phyloP scores from a whole-genome alignment of 768 basidiomycete genomes.

The Termitomyces sp. region DNA sequence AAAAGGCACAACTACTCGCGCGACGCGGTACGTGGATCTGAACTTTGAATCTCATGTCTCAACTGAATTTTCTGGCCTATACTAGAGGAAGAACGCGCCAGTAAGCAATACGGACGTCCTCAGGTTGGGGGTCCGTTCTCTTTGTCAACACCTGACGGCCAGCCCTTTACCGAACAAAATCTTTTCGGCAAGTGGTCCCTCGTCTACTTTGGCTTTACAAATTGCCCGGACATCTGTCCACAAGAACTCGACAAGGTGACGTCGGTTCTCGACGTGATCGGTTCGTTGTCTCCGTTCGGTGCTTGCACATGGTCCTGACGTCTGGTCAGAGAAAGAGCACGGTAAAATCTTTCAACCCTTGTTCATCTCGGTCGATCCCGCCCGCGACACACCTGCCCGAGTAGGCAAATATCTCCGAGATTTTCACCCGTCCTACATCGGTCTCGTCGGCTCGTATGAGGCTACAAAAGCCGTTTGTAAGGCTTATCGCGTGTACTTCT shows the following conservation, averaged over 20 bases:
- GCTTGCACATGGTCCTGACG: not conserved
- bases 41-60: not conserved
- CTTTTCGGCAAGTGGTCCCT: constrained; percentile 88
- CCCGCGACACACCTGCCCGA: constrained; percentile 67
- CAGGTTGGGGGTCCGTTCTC: constrained; percentile 89
- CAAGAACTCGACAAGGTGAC: constrained; percentile 97
- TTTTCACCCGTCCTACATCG: constrained; percentile 88
- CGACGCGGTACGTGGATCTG: constrained; percentile 54
- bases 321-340: constrained; percentile 53
- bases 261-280: constrained; percentile 62
- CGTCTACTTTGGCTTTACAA: constrained; percentile 98
- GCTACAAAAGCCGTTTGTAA: constrained; percentile 87
- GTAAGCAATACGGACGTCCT: constrained; percentile 76
- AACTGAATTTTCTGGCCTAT: not conserved
- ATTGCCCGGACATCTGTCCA: constrained; percentile 99
- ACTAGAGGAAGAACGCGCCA: constrained; percentile 71
- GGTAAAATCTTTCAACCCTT: constrained; percentile 78
- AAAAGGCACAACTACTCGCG: constrained; percentile 76
- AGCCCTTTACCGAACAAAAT: constrained; percentile 76
- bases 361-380: constrained; percentile 96
- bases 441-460: constrained; percentile 81
- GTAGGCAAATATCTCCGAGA: constrained; percentile 68
- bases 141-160: constrained; percentile 60
- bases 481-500: constrained; percentile 97
- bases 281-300: constrained; percentile 36